Percentiles rank a stretch among this genome's conserved stretches.
phyloP scores from a whole-genome alignment of 495 filamentous ascomycete species.

The Hypoxylon cercidicola region DNA sequence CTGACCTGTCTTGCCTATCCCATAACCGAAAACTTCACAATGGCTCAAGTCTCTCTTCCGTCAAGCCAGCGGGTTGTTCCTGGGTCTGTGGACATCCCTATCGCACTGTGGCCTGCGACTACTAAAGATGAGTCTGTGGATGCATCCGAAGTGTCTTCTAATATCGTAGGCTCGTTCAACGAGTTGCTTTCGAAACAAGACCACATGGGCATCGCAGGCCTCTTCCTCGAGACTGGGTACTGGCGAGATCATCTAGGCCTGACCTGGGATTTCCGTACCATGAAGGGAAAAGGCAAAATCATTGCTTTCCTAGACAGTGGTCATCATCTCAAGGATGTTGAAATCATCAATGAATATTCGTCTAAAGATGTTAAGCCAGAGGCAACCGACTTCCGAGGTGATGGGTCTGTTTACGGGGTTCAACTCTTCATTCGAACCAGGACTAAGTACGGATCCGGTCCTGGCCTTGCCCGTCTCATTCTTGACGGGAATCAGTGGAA shows the following conservation, averaged over 20 bases:
- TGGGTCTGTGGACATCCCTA: constrained; percentile 65
- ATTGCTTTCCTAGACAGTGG: constrained; percentile 56
- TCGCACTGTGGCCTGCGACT: constrained; percentile 54
- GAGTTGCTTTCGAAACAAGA: constrained; percentile 52
- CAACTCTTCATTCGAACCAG: constrained; percentile 63
- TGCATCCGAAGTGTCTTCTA: constrained; percentile 55
- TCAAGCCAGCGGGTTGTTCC: constrained; percentile 68
- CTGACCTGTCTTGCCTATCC: background rate
- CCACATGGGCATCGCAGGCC: constrained; percentile 44
- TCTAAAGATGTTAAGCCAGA: constrained; percentile 58
- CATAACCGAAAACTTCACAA: background rate
- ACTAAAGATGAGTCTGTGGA: constrained; percentile 51
- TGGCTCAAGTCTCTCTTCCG: constrained; percentile 32
- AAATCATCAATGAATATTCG: constrained; percentile 58
- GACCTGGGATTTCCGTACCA: constrained; percentile 68
- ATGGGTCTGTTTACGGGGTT: constrained; percentile 61
- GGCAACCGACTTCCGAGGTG: constrained; percentile 54
- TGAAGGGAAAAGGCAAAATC: constrained; percentile 65
- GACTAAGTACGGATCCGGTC: constrained; percentile 64
- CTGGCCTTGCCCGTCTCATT: constrained; percentile 66
- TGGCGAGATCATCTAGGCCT: constrained; percentile 72
- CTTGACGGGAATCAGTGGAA: constrained; percentile 66
- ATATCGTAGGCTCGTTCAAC: constrained; percentile 62
- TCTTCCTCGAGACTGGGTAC: constrained; percentile 68
- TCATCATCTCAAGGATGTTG: constrained; percentile 54